phyloP scores from a whole-genome alignment of 1,139 yeast genomes.

The Candida neerlandica region DNA sequence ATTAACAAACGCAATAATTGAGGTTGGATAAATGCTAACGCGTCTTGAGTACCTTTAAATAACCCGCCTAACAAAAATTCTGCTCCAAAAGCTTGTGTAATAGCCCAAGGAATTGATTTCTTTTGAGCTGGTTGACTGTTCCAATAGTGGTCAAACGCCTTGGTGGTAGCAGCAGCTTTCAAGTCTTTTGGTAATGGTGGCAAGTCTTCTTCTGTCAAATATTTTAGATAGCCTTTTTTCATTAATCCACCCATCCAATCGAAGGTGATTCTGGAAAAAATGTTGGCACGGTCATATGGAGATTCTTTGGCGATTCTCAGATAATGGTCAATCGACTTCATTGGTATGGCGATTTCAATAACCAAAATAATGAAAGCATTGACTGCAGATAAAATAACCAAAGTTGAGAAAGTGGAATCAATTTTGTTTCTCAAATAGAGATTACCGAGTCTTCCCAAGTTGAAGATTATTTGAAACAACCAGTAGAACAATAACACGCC shows the following conservation, averaged over 20 bases:
- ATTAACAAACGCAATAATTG: conserved; percentile 77
- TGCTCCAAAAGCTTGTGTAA: conserved; percentile 69
- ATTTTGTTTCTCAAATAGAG: conserved; percentile 47
- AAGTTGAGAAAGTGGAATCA: conserved; percentile 37
- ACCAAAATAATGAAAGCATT: conserved; percentile 54
- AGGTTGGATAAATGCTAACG: conserved; percentile 85
- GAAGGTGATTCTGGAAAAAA: conserved; percentile 79
- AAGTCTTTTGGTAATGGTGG: conserved; percentile 77
- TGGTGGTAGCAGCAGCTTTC: conserved; percentile 53
- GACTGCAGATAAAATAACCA: conserved; percentile 50
- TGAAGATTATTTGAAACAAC: conserved; percentile 56
- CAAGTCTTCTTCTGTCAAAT: conserved; percentile 72
- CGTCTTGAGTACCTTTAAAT: conserved; percentile 81
- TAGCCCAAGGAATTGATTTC: conserved; percentile 70
- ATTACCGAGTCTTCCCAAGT: conserved; percentile 44
- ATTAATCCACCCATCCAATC: conserved; percentile 92
- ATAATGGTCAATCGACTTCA: conserved; percentile 38
- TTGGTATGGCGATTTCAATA: conserved; percentile 54
- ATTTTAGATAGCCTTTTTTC: conserved; percentile 80
- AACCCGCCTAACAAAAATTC: conserved; percentile 70
- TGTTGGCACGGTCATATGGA: conserved; percentile 81
- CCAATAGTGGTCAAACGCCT: conserved; percentile 65
- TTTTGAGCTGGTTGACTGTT: conserved; percentile 32
- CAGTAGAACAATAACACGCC: conserved; percentile 77
- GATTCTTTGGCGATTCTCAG: conserved; percentile 42